Percentiles rank a stretch among this genome's conserved stretches.
phyloP scores from a whole-genome alignment of 1,139 yeast species.

The Pichia sp. region DNA sequence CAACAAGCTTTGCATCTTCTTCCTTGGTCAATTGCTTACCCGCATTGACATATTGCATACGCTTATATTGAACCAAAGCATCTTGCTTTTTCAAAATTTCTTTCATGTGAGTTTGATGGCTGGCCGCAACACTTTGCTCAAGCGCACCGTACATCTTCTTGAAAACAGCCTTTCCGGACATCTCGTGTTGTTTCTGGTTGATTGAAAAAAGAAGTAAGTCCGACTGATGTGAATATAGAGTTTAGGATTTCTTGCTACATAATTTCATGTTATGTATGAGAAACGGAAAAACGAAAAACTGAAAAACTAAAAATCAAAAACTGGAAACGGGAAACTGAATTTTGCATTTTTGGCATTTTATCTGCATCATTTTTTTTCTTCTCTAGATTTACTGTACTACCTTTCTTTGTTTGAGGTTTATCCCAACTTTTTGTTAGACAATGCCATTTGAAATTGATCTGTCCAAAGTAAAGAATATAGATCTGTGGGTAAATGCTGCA shows the following conservation, averaged over 20 bases:
- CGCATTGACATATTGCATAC: constrained; percentile 41
- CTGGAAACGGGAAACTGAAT: not conserved
- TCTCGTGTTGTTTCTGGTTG: constrained; percentile 2
- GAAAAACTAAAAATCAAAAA: no score
- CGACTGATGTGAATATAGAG: no score
- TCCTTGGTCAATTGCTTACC: constrained; percentile 31
- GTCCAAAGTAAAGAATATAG: constrained; percentile 3
- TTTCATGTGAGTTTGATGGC: constrained; percentile 39
- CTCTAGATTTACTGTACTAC: not conserved
- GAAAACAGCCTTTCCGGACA: constrained; percentile 23
- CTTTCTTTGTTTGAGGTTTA: not conserved
- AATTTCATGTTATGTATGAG: not conserved
- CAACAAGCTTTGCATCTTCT: constrained; percentile 24
- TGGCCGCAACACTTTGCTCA: constrained; percentile 37
- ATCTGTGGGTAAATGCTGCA: constrained; percentile 22
- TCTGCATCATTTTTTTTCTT: not conserved
- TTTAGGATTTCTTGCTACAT: no score
- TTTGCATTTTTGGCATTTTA: not conserved
- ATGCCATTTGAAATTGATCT: constrained; percentile 1
- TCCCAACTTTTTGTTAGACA: not conserved
- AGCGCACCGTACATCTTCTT: constrained; percentile 36
- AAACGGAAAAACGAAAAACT: no score
- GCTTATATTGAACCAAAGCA: constrained; percentile 49
- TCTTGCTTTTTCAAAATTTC: constrained; percentile 44
- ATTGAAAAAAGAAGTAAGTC: not conserved